These are phyloP conservation scores for Tylopilus vinaceipallidus DNA, from an alignment of 768 basidiomycete species.

Conservation along the genomic window DNA sequence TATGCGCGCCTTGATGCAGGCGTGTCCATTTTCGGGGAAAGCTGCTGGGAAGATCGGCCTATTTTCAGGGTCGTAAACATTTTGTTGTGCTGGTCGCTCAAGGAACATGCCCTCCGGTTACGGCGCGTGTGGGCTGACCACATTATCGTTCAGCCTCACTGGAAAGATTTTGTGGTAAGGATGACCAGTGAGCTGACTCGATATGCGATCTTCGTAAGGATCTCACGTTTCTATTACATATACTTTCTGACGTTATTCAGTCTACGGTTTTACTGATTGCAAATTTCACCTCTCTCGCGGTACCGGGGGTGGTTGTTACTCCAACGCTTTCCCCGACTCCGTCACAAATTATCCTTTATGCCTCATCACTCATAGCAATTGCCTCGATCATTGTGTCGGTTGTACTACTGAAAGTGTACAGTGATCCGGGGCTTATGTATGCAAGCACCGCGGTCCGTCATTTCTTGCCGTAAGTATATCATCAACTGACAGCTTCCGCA, in stretches of 20 bases:
- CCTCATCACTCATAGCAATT: constrained; percentile 31
- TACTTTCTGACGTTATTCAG: constrained; percentile 24
- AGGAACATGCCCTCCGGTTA: constrained; percentile 40
- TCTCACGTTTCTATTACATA: neutral
- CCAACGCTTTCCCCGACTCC: neutral
- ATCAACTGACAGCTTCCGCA: neutral
- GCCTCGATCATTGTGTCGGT: neutral
- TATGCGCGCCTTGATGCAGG: constrained; percentile 33
- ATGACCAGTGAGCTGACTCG: constrained; percentile 47
- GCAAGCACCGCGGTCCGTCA: neutral
- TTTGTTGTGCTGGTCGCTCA: constrained; percentile 45
- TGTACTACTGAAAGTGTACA: neutral
- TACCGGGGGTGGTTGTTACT: constrained; percentile 37
- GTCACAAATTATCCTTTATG: constrained; percentile 28
- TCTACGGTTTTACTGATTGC: constrained; percentile 51
- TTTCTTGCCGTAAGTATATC: neutral
- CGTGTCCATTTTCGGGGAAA: constrained; percentile 21
- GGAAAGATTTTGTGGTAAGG: constrained; percentile 40
- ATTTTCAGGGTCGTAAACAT: constrained; percentile 2
- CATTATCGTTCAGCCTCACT: constrained; percentile 36
- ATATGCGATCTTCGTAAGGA: constrained; percentile 46
- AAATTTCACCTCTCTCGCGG: constrained; percentile 52
- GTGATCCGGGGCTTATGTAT: neutral
- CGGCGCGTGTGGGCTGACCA: constrained; percentile 46
- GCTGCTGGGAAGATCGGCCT: neutral